Evolutionary conservation across 176 grass and related monocot genomes (phyloP).

Genomic region (Paspalum notatum): DNA sequence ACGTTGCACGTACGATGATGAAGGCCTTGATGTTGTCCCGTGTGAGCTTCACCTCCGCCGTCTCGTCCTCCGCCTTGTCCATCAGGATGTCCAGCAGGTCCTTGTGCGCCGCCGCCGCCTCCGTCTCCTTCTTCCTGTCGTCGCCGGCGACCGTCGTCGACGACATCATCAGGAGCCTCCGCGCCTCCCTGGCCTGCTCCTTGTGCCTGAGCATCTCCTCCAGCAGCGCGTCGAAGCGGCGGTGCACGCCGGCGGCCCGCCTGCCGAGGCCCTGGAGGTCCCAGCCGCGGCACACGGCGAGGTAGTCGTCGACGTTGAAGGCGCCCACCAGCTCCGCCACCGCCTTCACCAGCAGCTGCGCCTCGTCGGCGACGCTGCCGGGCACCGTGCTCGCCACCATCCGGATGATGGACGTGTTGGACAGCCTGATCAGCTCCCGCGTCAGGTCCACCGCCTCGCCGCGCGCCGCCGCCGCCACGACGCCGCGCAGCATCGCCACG

Average conservation of each 20-base stretch:
- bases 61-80: constrained; percentile 50
- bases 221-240: constrained; percentile 59
- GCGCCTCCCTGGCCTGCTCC: constrained; percentile 39
- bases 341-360: constrained; percentile 55
- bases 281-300: constrained; percentile 52
- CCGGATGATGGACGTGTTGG: constrained; percentile 54
- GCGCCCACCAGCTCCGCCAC: constrained; percentile 61
- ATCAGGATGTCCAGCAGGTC: constrained; percentile 77
- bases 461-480: not conserved
- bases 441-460: constrained; percentile 42
- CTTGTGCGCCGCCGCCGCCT: constrained; percentile 11
- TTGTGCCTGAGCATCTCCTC: constrained; percentile 66
- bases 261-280: constrained; percentile 75
- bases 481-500: constrained; percentile 2
- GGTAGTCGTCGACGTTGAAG: constrained; percentile 72
- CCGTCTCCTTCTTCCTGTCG: not conserved
- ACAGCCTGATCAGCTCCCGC: constrained; percentile 53
- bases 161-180: not conserved
- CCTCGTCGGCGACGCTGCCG: constrained; percentile 42
- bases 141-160: not conserved
- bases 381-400: constrained; percentile 57
- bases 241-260: constrained; percentile 48
- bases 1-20: constrained; percentile 69
- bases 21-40: constrained; percentile 76
- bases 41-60: constrained; percentile 64